Base-by-base conservation (phyloP, 2,329 filamentous ascomycete genomes). In the Fusarium sp. region DNA sequence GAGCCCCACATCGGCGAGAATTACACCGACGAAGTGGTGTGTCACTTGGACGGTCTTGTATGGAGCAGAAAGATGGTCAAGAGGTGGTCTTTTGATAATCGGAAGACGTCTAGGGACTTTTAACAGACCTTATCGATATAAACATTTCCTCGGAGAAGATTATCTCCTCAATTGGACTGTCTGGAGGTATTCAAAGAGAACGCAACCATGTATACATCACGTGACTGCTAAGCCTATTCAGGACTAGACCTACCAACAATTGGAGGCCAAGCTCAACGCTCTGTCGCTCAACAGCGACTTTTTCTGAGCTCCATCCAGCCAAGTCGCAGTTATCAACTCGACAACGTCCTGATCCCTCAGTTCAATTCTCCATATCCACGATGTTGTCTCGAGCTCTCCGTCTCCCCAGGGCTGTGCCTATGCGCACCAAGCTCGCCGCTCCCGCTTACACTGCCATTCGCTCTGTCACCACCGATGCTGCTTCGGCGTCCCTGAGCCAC, bases 381-480 rank as follows among this genome's bases (percentile, higher is more conserved):
- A 94, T 94, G 92, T 90, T 94, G 84, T 93, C 92, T 81, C 88
- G 91, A 86, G 87, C 90, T 83, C 85, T 92, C 81, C 88, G 90
- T 85, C 86, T 86, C 68, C 84, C 89, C 80, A 87, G 89, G 82
- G 88, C 89, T 80, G 87, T 81, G 77, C 88, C 90, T 80, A 82
- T 92, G 83, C 86, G 87, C 81, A 81, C 84, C 79, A 83, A 84
- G 73, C 82, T 83, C 74, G 82, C 84, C 60, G 80, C 83, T 65
- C 81, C 86, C 69, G 79, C 84, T 65, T 84, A 84, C 73, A 82
- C 83, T 73, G 86, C 88, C 77, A 86, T 90, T 82, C 91, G 96
- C 83, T 90, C 90, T 78, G 96, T 99, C 81, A 99, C 96, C 78
- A 98, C 96, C 77, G 93, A 98, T 86, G 96, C 96, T 76, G 96